These are phyloP conservation scores for Aegilops tauschii DNA, from an alignment of 176 grass and related monocot species.

Conservation along the genomic window DNA sequence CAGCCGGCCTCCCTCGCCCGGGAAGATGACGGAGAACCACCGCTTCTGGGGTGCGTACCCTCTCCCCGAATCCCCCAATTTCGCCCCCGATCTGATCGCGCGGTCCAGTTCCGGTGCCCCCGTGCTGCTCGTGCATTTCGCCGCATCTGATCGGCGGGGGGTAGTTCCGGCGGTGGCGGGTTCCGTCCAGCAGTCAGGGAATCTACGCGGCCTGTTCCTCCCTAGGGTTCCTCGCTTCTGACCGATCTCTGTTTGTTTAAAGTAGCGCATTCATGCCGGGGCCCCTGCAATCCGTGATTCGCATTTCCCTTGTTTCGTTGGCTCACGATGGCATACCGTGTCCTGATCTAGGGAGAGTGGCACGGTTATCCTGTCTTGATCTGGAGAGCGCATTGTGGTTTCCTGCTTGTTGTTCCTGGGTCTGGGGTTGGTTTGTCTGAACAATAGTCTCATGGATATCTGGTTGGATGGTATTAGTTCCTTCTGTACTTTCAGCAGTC, in stretches of 20 bases:
- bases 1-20: not conserved
- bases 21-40: not conserved
- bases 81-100: not conserved
- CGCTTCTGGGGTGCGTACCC: constrained; percentile 21
- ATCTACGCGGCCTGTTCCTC: not conserved
- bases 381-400: not conserved
- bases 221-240: not conserved
- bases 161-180: not conserved
- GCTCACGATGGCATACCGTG: not conserved
- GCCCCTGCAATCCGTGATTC: not conserved
- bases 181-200: not conserved
- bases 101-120: not conserved
- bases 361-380: not conserved
- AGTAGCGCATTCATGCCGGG: not conserved
- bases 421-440: not conserved
- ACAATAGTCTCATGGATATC: not conserved
- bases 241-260: not conserved
- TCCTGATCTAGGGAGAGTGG: not conserved
- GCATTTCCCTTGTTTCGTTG: not conserved
- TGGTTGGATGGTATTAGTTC: not conserved
- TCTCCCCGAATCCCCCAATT: not conserved
- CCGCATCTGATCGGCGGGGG: not conserved
- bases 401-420: not conserved
- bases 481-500: not conserved
- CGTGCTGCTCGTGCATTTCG: not conserved